Percentiles rank a stretch among this genome's conserved stretches.
Conservation (phyloP, 1,139 yeast genomes). For the Spathaspora sp. region DNA sequence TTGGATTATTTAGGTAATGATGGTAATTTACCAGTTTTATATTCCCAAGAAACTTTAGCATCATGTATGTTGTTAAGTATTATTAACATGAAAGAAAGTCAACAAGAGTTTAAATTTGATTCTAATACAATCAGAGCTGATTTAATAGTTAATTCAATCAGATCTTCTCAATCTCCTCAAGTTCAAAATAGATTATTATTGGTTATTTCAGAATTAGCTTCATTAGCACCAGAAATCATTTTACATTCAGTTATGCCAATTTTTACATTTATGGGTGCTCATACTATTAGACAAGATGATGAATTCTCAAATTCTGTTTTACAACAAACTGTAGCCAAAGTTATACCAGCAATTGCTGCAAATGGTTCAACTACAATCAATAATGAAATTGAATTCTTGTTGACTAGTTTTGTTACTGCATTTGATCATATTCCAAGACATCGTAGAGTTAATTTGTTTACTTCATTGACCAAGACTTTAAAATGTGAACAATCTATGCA, state of each 20-base stretch:
- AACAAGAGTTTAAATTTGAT: constrained; percentile 41
- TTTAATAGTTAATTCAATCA: constrained; percentile 83
- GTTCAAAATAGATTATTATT: constrained; percentile 85
- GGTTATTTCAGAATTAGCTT: constrained; percentile 84
- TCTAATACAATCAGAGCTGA: constrained; percentile 82
- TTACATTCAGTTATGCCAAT: constrained; percentile 98
- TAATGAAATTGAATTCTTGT: constrained; percentile 77
- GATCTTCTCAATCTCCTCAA: constrained; percentile 89
- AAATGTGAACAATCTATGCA: constrained; percentile 71
- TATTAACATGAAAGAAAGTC: constrained; percentile 42
- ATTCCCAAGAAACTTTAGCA: constrained; percentile 88
- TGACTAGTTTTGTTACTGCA: constrained; percentile 89
- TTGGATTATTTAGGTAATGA: constrained; percentile 86
- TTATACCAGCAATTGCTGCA: constrained; percentile 84
- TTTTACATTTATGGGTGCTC: constrained; percentile 98
- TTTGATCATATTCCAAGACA: constrained; percentile 95
- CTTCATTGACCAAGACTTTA: constrained; percentile 73
- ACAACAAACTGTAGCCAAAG: constrained; percentile 86
- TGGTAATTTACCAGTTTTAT: constrained; percentile 86
- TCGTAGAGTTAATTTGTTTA: constrained; percentile 82
- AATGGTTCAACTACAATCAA: constrained; percentile 51
- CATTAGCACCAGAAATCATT: constrained; percentile 86
- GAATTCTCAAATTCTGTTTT: constrained; percentile 91
- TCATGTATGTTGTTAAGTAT: constrained; percentile 79
- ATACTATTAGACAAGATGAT: constrained; percentile 94